These are phyloP conservation scores for Mycena albidolilacea DNA, from an alignment of 768 basidiomycete species.

Conservation along the genomic window DNA sequence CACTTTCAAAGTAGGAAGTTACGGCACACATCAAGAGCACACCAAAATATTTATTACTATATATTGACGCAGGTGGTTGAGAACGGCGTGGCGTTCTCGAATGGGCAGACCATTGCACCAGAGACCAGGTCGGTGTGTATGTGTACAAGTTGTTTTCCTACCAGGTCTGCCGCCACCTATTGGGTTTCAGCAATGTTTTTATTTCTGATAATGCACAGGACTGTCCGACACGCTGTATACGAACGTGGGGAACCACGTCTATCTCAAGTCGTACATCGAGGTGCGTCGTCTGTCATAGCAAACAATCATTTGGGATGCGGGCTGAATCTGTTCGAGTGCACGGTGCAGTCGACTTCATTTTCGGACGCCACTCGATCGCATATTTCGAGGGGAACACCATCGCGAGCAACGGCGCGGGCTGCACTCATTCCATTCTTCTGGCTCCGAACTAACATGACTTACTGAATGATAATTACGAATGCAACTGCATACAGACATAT, in stretches of 20 bases:
- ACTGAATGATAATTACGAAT: neutral
- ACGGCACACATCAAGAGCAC: too few relatives aligned
- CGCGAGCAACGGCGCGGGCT: conserved; percentile 42
- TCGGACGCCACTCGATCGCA: conserved; percentile 45
- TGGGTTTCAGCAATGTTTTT: neutral
- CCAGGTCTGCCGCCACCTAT: conserved; percentile 30
- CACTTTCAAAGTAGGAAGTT: too few relatives aligned
- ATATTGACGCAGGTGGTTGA: conserved; percentile 4
- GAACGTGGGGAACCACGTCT: conserved; percentile 46
- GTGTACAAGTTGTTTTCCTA: conserved; percentile 32
- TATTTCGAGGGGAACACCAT: conserved; percentile 49
- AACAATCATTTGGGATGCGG: too few relatives aligned
- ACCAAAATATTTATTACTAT: too few relatives aligned
- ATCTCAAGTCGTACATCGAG: conserved; percentile 43
- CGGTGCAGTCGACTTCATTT: conserved; percentile 48
- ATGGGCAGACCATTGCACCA: conserved; percentile 47
- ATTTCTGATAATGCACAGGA: conserved; percentile 31
- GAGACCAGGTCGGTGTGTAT: conserved; percentile 39
- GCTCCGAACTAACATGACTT: neutral
- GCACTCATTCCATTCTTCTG: neutral
- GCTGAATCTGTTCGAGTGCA: neutral
- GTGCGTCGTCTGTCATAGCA: conserved; percentile 1
- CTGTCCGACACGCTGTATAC: conserved; percentile 41
- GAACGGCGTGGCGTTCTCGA: conserved; percentile 36
- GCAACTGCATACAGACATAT: conserved; percentile 36